Evolutionary conservation across 176 grass and related monocot species (phyloP).

Genomic region (Urochloa ruziziensis): DNA sequence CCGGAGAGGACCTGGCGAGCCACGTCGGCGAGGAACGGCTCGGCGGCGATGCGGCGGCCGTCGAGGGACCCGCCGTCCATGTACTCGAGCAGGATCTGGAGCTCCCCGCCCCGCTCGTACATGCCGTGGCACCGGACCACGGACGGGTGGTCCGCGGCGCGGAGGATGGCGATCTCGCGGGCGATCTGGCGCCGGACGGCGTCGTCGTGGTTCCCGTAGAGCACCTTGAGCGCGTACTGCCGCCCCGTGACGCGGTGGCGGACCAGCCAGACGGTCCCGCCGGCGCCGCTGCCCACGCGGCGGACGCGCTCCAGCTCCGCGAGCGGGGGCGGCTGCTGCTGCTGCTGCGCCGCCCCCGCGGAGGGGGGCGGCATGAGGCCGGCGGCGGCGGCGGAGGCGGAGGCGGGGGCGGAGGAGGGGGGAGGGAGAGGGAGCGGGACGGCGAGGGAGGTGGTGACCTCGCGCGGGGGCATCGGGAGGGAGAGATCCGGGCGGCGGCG

Average conservation of each 20-base stretch:
- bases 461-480: constrained; percentile 57
- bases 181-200: constrained; percentile 61
- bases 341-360: not conserved
- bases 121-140: constrained; percentile 91
- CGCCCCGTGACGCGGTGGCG: constrained; percentile 43
- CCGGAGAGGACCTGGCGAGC: constrained; percentile 77
- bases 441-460: constrained; percentile 47
- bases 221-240: constrained; percentile 67
- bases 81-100: constrained; percentile 93
- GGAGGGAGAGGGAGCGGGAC: constrained; percentile 53
- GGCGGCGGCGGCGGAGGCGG: not conserved
- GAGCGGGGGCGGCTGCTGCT: constrained; percentile 38
- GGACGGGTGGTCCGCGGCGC: constrained; percentile 63
- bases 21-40: constrained; percentile 66
- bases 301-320: constrained; percentile 69
- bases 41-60: constrained; percentile 56
- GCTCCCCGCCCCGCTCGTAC: constrained; percentile 85
- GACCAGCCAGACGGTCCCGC: constrained; percentile 75
- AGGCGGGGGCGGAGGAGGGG: not conserved
- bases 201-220: constrained; percentile 82
- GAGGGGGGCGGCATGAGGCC: not conserved
- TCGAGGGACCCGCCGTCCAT: constrained; percentile 94
- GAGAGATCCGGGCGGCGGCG: constrained; percentile 63
- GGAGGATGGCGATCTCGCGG: constrained; percentile 88
- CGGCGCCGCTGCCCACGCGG: constrained; percentile 70